Base-by-base conservation (phyloP, 306 rosid species). In the Acmispon strigosus region DNA sequence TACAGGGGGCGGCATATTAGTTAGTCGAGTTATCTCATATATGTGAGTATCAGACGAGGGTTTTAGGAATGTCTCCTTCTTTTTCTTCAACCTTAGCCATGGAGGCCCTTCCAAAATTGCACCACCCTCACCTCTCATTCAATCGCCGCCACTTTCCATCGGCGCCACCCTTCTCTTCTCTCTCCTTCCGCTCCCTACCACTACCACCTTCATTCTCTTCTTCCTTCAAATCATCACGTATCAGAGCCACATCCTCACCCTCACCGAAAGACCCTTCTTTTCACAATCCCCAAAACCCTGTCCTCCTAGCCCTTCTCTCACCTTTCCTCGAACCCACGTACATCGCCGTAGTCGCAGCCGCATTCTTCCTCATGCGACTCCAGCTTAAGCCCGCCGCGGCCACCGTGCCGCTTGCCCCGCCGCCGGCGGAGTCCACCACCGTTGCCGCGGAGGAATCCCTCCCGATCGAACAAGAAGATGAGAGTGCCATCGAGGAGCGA, bases 301-400 rank as follows among this genome's bases (percentile, higher is more conserved):
- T 50, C 4, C 72, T 75, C 74, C 59, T 62, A 87, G 71, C 85
- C 42, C 5, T 80, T n/a, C 72, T 29, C 45, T 62, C 84, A 2
- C 71, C 82, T 12, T 22, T 87, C 18, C 10, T 86, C 62, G 76
- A 80, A 76, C 77, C 96, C 52, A 53, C 90, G 39, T 78, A 83
- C 83, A 32, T 81, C 79, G 73, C 85, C 47, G 5, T 86, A 3
- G 79, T 86, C n/a, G 83, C 89, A 10, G 77, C 89, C 22, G 85
- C 86, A 13, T 62, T 94, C 29, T 82, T 85, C 87, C 43, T 84
- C 55, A 55, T 62, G 73, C 91, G 92, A 48, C 53, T 80, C 49
- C 81, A 70, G 22, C 78, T 18, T 60, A 84, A 55, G 18, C 70
- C 84, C 44, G 60, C 53, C 42, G 2, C 57, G 7, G 12, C 58